Evolutionary conservation across 495 filamentous ascomycete genomes (phyloP), one percentile per base, ranked within the genome.

Genomic region (Xylaria sp.): DNA sequence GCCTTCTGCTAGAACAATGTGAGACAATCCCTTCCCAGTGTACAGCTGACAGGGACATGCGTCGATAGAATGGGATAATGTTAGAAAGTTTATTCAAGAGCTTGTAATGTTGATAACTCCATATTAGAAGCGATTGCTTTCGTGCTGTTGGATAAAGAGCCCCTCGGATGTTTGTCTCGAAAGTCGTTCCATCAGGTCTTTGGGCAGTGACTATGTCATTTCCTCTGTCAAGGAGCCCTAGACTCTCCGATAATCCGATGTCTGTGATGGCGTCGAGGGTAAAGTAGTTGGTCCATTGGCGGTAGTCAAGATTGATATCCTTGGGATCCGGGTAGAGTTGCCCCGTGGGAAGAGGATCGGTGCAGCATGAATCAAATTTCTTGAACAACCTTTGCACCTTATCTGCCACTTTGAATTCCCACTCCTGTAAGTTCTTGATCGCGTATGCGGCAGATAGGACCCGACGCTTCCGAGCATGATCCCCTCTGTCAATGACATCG

Each of bases 351-450:
- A 75, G 46, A 24, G 74, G 74, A 5, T 26, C 9, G 19, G 76
- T 76, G 63, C 76, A 78, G n/a, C 67, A 68, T 4, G 9, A 59
- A 68, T 87, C 84, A 57, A 82, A 82, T 43, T 78, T 78, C 19
- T 75, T 75, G 70, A 87, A 75, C 61, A 86, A 74, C 31, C 82
- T 74, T n/a, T 80, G 71, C 0, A 82, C 77, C 72, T 85, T 88
- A 74, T 88, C 86, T 24, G 83, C 84, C 41, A 88, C 85, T 69
- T 87, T 88, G 79, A 80, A 79, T 70, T 89, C 87, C 86, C 86
- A 88, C 12, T 77, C 80, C 73, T 87, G 85, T 15, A 88, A 76
- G 71, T 87, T 86, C 80, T 86, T 86, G 52, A 87, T 71, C 0
- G 87, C 85, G 71, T 86, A 89, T 5, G 86, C 87, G 0, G 78